Evolutionary conservation across 306 rosid genomes (phyloP).

Genomic region (Cyamopsis tetragonoloba): DNA sequence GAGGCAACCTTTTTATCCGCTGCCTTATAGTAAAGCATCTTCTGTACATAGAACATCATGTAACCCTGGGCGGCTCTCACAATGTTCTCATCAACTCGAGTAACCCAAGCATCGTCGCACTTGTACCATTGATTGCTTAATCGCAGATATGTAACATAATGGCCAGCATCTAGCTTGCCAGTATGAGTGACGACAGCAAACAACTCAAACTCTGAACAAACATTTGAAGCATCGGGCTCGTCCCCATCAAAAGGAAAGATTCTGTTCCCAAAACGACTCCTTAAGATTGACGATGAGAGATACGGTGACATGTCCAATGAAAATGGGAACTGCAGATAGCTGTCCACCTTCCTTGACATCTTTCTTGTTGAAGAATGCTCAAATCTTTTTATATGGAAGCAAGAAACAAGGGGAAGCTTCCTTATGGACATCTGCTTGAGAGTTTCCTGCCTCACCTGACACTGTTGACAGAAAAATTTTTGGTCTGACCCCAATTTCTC

Average conservation of each 20-base stretch:
- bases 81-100: conserved; percentile 73
- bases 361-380: conserved; percentile 86
- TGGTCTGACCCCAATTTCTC: conserved; percentile 93
- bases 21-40: conserved; percentile 81
- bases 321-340: conserved; percentile 84
- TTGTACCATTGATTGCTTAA: conserved; percentile 80
- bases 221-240: conserved; percentile 58
- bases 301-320: conserved; percentile 86
- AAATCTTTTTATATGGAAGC: conserved; percentile 89
- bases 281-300: conserved; percentile 81
- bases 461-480: conserved; percentile 86
- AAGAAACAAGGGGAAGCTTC: conserved; percentile 83
- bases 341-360: conserved; percentile 85
- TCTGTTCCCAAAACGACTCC: conserved; percentile 77
- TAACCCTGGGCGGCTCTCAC: conserved; percentile 93
- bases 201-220: conserved; percentile 80
- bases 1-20: conserved; percentile 58
- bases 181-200: conserved; percentile 88
- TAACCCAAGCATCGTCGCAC: conserved; percentile 94
- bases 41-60: conserved; percentile 97
- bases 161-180: conserved; percentile 91
- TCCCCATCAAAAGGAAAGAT: conserved; percentile 73
- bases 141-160: conserved; percentile 85
- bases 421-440: conserved; percentile 94
- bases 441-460: conserved; percentile 88